These are phyloP conservation scores for Malus orientalis DNA, from an alignment of 306 rosid species.

Conservation along the genomic window DNA sequence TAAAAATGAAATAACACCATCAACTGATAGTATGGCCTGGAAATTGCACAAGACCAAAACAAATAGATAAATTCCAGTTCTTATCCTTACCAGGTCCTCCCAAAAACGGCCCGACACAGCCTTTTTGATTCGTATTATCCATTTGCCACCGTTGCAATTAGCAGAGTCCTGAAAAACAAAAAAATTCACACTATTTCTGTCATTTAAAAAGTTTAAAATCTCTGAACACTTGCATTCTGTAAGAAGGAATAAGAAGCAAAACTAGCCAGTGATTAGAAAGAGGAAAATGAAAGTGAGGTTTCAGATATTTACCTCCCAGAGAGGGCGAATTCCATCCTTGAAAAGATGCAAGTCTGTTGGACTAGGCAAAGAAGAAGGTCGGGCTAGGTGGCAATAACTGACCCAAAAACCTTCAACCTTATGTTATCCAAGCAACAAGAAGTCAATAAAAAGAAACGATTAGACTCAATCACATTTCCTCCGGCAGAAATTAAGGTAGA, in stretches of 20 bases:
- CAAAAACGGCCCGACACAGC: conserved; percentile 85
- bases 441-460: not conserved
- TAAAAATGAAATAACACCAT: not conserved
- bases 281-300: conserved; percentile 1
- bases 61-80: not conserved
- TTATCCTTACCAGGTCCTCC: conserved; percentile 79
- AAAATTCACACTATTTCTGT: not conserved
- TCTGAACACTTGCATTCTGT: not conserved
- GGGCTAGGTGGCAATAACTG: conserved; percentile 79
- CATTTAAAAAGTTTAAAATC: not conserved
- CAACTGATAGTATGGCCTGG: not conserved
- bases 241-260: not conserved
- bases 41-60: not conserved
- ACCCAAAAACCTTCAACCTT: conserved; percentile 98
- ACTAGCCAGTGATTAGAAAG: not conserved
- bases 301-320: conserved; percentile 68
- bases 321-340: conserved; percentile 91
- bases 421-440: not conserved
- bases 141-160: conserved; percentile 92
- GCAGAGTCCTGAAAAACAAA: conserved; percentile 63
- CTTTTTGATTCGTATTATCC: conserved; percentile 88
- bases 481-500: not conserved
- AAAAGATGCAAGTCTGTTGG: conserved; percentile 96
- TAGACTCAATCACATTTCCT: not conserved
- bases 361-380: conserved; percentile 76